phyloP scores from a whole-genome alignment of 163 green algal species.

The Coccomyxa subellipsoidea region DNA sequence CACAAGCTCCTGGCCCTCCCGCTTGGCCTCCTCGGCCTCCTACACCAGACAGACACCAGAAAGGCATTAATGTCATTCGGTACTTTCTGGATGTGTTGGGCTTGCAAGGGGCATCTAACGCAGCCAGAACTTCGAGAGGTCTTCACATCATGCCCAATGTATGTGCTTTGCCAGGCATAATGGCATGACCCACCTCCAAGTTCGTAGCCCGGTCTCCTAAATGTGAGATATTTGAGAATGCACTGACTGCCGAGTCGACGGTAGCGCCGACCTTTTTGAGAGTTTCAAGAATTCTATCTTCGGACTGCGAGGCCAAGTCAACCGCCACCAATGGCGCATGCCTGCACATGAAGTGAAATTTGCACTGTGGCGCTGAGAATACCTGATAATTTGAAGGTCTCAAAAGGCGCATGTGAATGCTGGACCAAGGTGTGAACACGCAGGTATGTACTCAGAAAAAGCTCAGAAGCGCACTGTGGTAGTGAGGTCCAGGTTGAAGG shows the following conservation, averaged over 20 bases:
- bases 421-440: too few relatives aligned
- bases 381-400: too few relatives aligned
- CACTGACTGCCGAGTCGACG: slow-evolving; percentile 37
- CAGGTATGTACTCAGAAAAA: too few relatives aligned
- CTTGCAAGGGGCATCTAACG: too few relatives aligned
- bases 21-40: background rate
- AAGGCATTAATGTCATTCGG: too few relatives aligned
- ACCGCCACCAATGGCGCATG: background rate
- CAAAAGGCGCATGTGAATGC: too few relatives aligned
- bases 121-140: too few relatives aligned
- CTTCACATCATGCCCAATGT: background rate
- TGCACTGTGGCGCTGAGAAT: too few relatives aligned
- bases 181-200: background rate
- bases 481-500: too few relatives aligned
- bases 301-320: slow-evolving; percentile 38
- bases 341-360: too few relatives aligned
- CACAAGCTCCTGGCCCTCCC: slow-evolving; percentile 54
- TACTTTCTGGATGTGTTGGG: too few relatives aligned
- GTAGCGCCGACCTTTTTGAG: slow-evolving; percentile 52
- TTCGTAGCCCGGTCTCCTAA: background rate
- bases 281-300: slow-evolving; percentile 63
- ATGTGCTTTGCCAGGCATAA: background rate
- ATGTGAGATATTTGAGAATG: slow-evolving; percentile 23
- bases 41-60: background rate
- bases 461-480: too few relatives aligned